A percentile compares a stretch with the other conserved stretches of the same genome.
phyloP scores from a whole-genome alignment of 768 basidiomycete genomes.

The Collybiopsis luxurians region DNA sequence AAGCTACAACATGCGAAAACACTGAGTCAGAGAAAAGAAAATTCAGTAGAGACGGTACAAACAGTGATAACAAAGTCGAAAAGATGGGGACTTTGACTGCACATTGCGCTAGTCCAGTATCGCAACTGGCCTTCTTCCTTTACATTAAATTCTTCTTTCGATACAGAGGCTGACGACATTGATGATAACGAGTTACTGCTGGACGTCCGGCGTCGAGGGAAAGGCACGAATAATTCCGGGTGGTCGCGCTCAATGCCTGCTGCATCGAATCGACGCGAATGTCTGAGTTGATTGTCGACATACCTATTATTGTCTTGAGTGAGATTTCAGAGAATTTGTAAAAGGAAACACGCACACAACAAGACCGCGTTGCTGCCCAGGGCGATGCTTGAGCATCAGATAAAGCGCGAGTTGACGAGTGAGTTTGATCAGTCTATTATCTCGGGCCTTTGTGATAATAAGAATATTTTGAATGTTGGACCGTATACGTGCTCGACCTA shows the following conservation, averaged over 20 bases:
- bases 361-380: constrained; percentile 68
- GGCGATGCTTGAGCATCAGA: constrained; percentile 85
- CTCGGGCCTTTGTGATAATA: constrained; percentile 96
- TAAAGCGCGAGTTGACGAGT: constrained; percentile 93
- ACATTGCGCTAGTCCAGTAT: constrained; percentile 99
- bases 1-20: constrained; percentile 52
- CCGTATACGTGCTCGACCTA: constrained; percentile 89
- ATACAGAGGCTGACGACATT: constrained; percentile 41
- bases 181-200: constrained; percentile 63
- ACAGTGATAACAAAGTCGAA: constrained; percentile 99
- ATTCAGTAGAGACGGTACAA: constrained; percentile 27
- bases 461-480: constrained; percentile 91
- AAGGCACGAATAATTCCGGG: constrained; percentile 83
- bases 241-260: constrained; percentile 82
- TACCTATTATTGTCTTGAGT: constrained; percentile 51
- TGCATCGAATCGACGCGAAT: constrained; percentile 92
- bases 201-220: constrained; percentile 73
- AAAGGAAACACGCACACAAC: constrained; percentile 61
- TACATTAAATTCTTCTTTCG: constrained; percentile 37
- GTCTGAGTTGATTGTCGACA: constrained; percentile 88
- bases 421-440: constrained; percentile 93
- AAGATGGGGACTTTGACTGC: constrained; percentile 81
- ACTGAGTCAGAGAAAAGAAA: constrained; percentile 11
- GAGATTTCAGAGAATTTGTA: constrained; percentile 9
- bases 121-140: constrained; percentile 86